Percentiles rank a stretch among this genome's conserved stretches.
phyloP scores from a whole-genome alignment of 345 rosid genomes.

The Anastatica hierochuntica region DNA sequence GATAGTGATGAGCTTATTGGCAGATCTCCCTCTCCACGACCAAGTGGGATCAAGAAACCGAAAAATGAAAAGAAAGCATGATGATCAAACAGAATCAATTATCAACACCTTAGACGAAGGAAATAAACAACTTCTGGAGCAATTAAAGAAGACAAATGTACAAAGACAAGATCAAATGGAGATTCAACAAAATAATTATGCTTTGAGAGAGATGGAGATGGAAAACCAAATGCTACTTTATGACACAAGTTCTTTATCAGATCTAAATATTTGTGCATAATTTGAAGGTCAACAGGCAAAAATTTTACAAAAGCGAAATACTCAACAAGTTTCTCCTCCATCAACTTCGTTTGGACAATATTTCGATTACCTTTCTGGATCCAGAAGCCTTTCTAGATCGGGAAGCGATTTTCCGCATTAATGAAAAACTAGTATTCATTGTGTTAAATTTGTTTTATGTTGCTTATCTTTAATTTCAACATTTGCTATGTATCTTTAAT shows the following conservation, averaged over 20 bases:
- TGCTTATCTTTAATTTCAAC: too few relatives aligned
- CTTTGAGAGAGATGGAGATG: neutral
- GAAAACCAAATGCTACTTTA: too few relatives aligned
- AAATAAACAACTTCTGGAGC: neutral
- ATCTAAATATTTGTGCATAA: neutral
- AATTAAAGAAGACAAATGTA: neutral
- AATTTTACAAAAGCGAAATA: too few relatives aligned
- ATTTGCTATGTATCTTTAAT: too few relatives aligned
- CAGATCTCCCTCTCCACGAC: neutral
- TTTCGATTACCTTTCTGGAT: too few relatives aligned
- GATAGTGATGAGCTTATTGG: neutral
- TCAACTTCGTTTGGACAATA: neutral
- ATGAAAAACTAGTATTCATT: too few relatives aligned
- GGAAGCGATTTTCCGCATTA: neutral
- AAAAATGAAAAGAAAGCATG: neutral
- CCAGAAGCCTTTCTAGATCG: neutral
- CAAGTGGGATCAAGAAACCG: neutral
- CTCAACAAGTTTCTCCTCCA: too few relatives aligned
- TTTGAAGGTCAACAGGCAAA: neutral
- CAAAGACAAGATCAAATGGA: neutral
- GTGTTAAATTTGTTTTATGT: too few relatives aligned
- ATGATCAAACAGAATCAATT: neutral
- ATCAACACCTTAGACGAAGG: neutral
- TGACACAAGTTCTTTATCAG: neutral
- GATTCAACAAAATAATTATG: neutral